Conservation (phyloP, 2,329 filamentous ascomycete genomes). For the Neofusicoccum kwambonambiense region DNA sequence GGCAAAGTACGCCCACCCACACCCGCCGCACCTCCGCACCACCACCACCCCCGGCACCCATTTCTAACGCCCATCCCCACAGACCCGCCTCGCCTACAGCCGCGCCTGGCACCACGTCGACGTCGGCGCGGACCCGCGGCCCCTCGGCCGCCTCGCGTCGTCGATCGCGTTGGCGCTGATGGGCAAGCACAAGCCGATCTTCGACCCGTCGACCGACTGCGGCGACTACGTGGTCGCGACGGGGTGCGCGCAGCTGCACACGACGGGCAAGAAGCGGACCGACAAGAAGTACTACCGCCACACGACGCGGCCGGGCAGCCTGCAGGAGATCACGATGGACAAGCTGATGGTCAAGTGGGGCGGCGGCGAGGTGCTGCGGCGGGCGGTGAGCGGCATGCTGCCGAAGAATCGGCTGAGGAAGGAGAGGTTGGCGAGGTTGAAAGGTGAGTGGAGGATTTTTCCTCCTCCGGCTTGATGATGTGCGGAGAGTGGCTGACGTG, state of each 20-base stretch:
- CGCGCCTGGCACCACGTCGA: slow-evolving; percentile 93
- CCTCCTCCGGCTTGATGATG: background rate
- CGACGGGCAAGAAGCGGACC: slow-evolving; percentile 86
- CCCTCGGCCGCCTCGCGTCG: slow-evolving; percentile 86
- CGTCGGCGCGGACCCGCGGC: slow-evolving; percentile 64
- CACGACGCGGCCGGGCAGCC: slow-evolving; percentile 81
- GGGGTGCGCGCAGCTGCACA: slow-evolving; percentile 80
- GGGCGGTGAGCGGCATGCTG: slow-evolving; percentile 94
- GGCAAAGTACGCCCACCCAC: slow-evolving; percentile 60
- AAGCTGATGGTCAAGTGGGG: slow-evolving; percentile 91
- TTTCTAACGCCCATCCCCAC: slow-evolving; percentile 15
- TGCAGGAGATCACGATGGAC: slow-evolving; percentile 92
- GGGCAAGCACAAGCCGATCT: slow-evolving; percentile 99
- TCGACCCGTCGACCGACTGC: slow-evolving; percentile 95
- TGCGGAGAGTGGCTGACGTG: background rate
- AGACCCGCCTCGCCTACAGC: slow-evolving; percentile 96
- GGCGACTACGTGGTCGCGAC: slow-evolving; percentile 97
- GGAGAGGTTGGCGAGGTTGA: slow-evolving; percentile 80
- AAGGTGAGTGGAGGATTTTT: slow-evolving; percentile 53
- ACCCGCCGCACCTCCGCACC: slow-evolving; percentile 3
- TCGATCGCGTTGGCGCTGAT: slow-evolving; percentile 85
- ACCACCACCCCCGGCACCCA: background rate
- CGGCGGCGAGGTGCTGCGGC: slow-evolving; percentile 83
- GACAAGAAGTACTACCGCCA: slow-evolving; percentile 97
- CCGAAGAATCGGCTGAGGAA: slow-evolving; percentile 94